Conservation (phyloP, 768 basidiomycete genomes). For the Grammothele lineata region DNA sequence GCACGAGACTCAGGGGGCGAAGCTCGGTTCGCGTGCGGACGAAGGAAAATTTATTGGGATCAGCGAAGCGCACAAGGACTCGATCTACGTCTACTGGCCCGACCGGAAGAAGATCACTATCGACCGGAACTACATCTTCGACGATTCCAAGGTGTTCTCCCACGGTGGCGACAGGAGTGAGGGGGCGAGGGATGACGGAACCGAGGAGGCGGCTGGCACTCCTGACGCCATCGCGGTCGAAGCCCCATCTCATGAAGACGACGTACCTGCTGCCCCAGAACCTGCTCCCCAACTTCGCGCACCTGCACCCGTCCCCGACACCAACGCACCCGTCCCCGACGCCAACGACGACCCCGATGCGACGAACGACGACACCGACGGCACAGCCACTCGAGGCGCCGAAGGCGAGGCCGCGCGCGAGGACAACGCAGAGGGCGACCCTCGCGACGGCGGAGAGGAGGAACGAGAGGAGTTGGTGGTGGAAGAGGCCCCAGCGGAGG, state of each 20-base stretch:
- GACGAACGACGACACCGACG: too few relatives aligned
- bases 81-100: slow-evolving; percentile 30
- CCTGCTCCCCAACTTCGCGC: neutral
- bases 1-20: neutral
- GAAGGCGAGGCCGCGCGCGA: too few relatives aligned
- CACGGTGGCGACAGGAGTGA: slow-evolving; percentile 3
- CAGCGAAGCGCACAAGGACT: slow-evolving; percentile 27
- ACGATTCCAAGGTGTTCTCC: neutral
- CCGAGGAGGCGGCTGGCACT: neutral
- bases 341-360: too few relatives aligned
- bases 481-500: neutral
- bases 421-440: too few relatives aligned
- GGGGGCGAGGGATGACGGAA: slow-evolving; percentile 14
- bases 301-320: neutral
- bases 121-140: slow-evolving; percentile 23
- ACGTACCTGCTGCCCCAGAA: neutral
- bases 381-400: too few relatives aligned
- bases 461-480: neutral
- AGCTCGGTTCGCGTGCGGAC: slow-evolving; percentile 9
- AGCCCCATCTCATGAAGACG: neutral
- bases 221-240: neutral
- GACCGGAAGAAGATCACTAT: slow-evolving; percentile 19
- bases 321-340: too few relatives aligned
- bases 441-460: neutral
- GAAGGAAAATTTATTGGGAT: slow-evolving; percentile 31